Evolutionary conservation across 176 grass and related monocot species (phyloP).

Genomic region (Echinochloa phyllopogon): DNA sequence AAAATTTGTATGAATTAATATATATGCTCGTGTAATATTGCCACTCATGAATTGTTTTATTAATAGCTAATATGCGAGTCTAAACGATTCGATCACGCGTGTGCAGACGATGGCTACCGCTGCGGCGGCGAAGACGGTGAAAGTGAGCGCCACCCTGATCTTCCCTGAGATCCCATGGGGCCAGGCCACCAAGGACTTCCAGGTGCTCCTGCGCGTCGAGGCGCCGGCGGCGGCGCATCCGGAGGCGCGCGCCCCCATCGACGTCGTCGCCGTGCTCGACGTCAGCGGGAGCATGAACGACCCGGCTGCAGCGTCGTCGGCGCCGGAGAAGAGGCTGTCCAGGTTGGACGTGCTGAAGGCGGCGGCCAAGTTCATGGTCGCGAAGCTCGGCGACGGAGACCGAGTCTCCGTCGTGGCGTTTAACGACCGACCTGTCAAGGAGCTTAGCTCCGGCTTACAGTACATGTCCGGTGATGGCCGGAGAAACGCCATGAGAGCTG

Average conservation of each 20-base stretch:
- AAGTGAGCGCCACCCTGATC: background rate
- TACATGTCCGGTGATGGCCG: slow-evolving; percentile 5
- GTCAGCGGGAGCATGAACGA: slow-evolving; percentile 25
- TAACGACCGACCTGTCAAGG: background rate
- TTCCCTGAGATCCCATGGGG: background rate
- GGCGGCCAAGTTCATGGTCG: slow-evolving; percentile 16
- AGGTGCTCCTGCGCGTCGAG: slow-evolving; percentile 13
- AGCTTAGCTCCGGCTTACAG: background rate
- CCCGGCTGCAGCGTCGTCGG: background rate
- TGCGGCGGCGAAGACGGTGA: background rate
- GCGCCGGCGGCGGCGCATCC: background rate
- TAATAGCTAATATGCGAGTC: too few relatives aligned
- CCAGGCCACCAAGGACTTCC: background rate
- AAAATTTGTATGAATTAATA: too few relatives aligned
- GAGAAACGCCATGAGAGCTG: background rate
- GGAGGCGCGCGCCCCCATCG: background rate
- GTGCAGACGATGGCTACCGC: background rate
- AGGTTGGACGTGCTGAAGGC: slow-evolving; percentile 17
- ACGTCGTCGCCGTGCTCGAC: slow-evolving; percentile 9
- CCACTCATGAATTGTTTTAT: too few relatives aligned
- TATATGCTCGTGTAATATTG: too few relatives aligned
- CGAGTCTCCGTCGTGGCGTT: slow-evolving; percentile 22
- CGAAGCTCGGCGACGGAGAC: background rate
- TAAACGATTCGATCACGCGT: background rate
- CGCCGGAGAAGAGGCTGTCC: background rate